These are phyloP conservation scores for Phytophthora citricola DNA, from an alignment of 352 stramenopile genomes.

Conservation along the genomic window DNA sequence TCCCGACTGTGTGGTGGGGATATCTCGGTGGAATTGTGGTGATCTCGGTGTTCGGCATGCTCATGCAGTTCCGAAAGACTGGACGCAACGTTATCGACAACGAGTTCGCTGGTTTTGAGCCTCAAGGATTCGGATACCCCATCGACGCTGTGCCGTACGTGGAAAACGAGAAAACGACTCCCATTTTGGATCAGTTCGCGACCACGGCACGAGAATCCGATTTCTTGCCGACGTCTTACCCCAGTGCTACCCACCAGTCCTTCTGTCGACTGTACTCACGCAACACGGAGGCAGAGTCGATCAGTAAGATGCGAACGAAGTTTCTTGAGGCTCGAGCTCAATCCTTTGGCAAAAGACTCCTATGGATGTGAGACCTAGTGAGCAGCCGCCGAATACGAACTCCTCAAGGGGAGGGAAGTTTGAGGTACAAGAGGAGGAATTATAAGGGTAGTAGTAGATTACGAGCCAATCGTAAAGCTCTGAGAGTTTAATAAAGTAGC, in stretches of 20 bases:
- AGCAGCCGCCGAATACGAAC: conserved; percentile 7
- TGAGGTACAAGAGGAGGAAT: conserved; percentile 16
- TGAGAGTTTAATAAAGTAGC: conserved; percentile 15
- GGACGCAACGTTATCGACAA: conserved; percentile 24
- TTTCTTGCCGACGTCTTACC: conserved; percentile 21
- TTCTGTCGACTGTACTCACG: conserved; percentile 40
- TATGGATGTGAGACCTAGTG: conserved; percentile 14
- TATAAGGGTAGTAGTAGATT: conserved; percentile 14
- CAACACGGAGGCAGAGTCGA: conserved; percentile 34
- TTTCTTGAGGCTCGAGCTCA: conserved; percentile 30
- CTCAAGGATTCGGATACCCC: conserved; percentile 24
- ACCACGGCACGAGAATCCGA: conserved; percentile 26
- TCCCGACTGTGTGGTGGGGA: conserved; percentile 47
- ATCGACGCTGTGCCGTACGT: conserved; percentile 29
- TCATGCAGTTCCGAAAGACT: conserved; percentile 44
- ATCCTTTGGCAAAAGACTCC: conserved; percentile 20
- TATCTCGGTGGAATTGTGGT: conserved; percentile 48
- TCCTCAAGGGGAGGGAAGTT: conserved; percentile 6
- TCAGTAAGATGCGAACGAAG: conserved; percentile 25
- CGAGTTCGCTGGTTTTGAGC: conserved; percentile 24
- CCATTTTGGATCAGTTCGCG: conserved; percentile 18
- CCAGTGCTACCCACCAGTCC: conserved; percentile 22
- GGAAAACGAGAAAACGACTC: conserved; percentile 29
- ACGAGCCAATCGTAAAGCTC: neutral
- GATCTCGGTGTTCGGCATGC: conserved; percentile 36